A percentile compares a stretch with the other conserved stretches of the same genome.
phyloP scores from a whole-genome alignment of 2,329 filamentous ascomycete species.

The Aspergillus costaricaensis region DNA sequence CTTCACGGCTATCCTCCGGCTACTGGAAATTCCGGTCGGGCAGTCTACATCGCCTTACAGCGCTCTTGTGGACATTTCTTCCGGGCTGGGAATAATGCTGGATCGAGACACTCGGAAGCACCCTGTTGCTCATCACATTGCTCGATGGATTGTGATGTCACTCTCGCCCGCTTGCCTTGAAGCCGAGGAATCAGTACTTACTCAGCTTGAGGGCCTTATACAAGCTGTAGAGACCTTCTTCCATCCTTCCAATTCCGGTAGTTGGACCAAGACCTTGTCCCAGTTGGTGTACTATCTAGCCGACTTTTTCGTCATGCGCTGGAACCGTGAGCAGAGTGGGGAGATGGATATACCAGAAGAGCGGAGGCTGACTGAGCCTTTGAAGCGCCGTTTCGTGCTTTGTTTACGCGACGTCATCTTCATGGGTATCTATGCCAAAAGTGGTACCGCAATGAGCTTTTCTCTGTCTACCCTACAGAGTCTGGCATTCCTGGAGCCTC shows the following conservation, averaged over 20 bases:
- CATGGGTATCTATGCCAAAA: conserved; percentile 98
- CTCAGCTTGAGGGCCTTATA: conserved; percentile 84
- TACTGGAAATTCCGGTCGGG: conserved; percentile 94
- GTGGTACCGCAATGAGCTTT: conserved; percentile 85
- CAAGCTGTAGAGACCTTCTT: conserved; percentile 98
- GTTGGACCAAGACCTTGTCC: conserved; percentile 85
- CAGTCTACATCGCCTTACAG: conserved; percentile 94
- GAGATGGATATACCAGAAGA: conserved; percentile 85
- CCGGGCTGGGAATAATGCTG: conserved; percentile 80
- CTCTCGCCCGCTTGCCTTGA: conserved; percentile 81
- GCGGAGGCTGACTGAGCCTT: conserved; percentile 72
- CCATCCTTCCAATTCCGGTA: conserved; percentile 92
- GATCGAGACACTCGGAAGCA: conserved; percentile 94
- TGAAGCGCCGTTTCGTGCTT: conserved; percentile 87
- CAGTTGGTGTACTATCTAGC: conserved; percentile 90
- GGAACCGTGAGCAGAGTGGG: conserved; percentile 91
- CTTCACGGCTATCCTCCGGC: conserved; percentile 83
- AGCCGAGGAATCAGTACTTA: conserved; percentile 75
- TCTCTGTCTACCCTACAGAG: conserved; percentile 88
- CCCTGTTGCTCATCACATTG: conserved; percentile 86
- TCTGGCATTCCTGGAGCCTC: conserved; percentile 85
- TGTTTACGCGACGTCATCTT: conserved; percentile 91
- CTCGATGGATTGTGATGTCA: conserved; percentile 89
- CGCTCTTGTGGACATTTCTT: conserved; percentile 72
- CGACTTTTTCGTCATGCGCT: conserved; percentile 95